Evolutionary conservation across 2,329 filamentous ascomycete genomes (phyloP).

Genomic region (Pseudogymnoascus sp.): DNA sequence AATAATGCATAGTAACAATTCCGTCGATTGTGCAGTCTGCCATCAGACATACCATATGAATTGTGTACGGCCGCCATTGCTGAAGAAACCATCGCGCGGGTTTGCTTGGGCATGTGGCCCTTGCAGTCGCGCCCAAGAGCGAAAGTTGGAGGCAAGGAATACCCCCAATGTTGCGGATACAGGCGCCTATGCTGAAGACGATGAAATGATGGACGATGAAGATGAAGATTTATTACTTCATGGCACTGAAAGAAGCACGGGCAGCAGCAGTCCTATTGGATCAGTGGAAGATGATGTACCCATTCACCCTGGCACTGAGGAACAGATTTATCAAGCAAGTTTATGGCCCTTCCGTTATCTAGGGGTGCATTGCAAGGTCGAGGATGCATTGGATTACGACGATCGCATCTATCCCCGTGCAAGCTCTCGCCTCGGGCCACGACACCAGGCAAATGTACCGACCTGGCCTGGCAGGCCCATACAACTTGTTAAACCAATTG

Average conservation of each 20-base stretch:
- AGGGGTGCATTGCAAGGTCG: constrained; percentile 88
- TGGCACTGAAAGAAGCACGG: constrained; percentile 48
- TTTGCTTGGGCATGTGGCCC: constrained; percentile 98
- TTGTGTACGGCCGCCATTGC: constrained; percentile 83
- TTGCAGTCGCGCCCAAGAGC: constrained; percentile 92
- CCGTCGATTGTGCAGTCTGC: constrained; percentile 94
- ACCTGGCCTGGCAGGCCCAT: constrained; percentile 83
- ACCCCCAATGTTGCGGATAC: constrained; percentile 68
- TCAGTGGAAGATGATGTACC: constrained; percentile 48
- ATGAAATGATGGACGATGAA: constrained; percentile 57
- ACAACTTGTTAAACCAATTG: constrained; percentile 81
- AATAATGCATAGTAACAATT: constrained; percentile 62
- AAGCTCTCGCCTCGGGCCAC: constrained; percentile 82
- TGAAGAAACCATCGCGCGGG: constrained; percentile 93
- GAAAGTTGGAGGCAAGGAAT: constrained; percentile 81
- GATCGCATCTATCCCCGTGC: constrained; percentile 95
- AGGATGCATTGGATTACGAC: constrained; percentile 94
- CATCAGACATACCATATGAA: constrained; percentile 97
- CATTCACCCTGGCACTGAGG: constrained; percentile 61
- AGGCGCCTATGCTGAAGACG: constrained; percentile 58
- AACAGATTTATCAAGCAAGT: constrained; percentile 86
- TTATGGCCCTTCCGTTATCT: constrained; percentile 96
- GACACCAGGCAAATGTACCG: constrained; percentile 80
- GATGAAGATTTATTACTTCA: constrained; percentile 58
- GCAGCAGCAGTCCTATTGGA: constrained; percentile 56